Evolutionary conservation across 1,139 yeast species (phyloP), one percentile per base, ranked within the genome.

Genomic region (Geotrichum histeridarum): DNA sequence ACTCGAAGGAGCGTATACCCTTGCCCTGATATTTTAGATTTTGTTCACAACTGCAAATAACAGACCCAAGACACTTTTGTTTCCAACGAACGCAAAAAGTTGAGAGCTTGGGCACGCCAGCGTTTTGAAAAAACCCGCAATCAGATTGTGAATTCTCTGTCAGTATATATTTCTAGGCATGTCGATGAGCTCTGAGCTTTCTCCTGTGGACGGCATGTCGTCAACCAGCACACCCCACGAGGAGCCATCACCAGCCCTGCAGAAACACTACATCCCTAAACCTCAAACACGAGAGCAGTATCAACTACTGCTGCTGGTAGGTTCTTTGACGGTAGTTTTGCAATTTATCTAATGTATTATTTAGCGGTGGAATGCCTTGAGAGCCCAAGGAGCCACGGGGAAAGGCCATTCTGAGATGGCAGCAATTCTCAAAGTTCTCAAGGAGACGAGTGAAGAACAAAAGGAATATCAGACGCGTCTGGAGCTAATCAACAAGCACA

Each of bases 301-400:
- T 42, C 66, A 66, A 56, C 63, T 71, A 52, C 61, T 71, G 55
- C 60, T 71, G 39, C 57, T 70, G 68, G 69, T 66, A 61, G 51
- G 68, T 61, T 12, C 12, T 6, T 17, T n/a, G 14, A 5, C 17
- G 8, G 11, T 43, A 14, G n/a, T 30, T 15, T 33, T 7, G 12
- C 41, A 17, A 33, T 33, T 48, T 32, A 11, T n/a, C 45, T 48
- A 32, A 36, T 30, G 35, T 3, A 42, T 33, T 22, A 14, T 32
- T 33, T 54, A 69, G 70, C 70, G 77, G 55, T 74, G 73, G 72
- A 73, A 72, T 57, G 69, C 74, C 47, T 63, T 74, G 42, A 64
- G 66, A 50, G 58, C 64, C 30, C 69, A 67, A 53, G 73, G 71
- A 22, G 69, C 70, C 14, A 64, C 62, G 15, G 70, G 67, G 50